Evolutionary conservation across 192 early-diverging fungal species (phyloP).

Genomic region (Entomortierella lignicola): DNA sequence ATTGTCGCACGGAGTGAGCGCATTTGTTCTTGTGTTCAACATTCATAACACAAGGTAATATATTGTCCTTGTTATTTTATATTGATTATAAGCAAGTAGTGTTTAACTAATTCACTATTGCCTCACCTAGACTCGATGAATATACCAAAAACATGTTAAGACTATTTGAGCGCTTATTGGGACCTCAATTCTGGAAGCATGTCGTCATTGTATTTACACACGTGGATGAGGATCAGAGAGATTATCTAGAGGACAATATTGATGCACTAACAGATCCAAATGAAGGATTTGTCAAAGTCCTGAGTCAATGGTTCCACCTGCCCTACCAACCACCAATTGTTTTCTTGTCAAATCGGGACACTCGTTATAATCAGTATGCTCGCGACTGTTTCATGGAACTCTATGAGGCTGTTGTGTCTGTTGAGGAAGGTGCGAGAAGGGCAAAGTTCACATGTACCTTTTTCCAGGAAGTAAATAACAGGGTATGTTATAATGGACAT

Average conservation of each 20-base stretch:
- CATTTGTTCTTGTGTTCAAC: conserved; percentile 64
- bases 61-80: too few species aligned
- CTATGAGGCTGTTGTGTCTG: conserved; percentile 55
- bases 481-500: conserved; percentile 1
- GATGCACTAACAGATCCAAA: conserved; percentile 54
- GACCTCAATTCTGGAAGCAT: conserved; percentile 65
- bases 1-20: conserved; percentile 61
- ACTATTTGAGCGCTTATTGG: conserved; percentile 60
- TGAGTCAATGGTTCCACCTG: conserved; percentile 57
- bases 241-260: conserved; percentile 59
- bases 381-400: conserved; percentile 57
- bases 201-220: conserved; percentile 65
- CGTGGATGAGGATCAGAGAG: conserved; percentile 60
- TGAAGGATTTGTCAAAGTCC: conserved; percentile 60
- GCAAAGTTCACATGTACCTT: conserved; percentile 60
- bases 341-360: conserved; percentile 59
- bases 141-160: conserved; percentile 64
- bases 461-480: conserved; percentile 58
- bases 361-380: conserved; percentile 57
- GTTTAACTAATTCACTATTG: background rate
- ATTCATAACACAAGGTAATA: conserved; percentile 64
- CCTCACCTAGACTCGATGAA: conserved; percentile 54
- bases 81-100: background rate
- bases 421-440: conserved; percentile 51
- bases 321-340: conserved; percentile 58